Percentiles rank a stretch among this genome's conserved stretches.
Conservation (phyloP, 495 filamentous ascomycete genomes). For the Halenospora varia region DNA sequence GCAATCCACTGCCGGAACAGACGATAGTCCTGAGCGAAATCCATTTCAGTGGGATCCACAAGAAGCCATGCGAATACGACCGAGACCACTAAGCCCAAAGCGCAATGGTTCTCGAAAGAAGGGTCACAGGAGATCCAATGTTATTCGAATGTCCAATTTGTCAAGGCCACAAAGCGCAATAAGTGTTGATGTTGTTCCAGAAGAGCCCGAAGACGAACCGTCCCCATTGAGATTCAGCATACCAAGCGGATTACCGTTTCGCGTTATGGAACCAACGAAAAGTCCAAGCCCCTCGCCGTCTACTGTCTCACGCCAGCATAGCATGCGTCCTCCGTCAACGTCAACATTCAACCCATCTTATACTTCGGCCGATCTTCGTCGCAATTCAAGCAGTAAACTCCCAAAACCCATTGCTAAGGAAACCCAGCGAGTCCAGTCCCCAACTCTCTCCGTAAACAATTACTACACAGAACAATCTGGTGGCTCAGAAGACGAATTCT, state of each 20-base stretch:
- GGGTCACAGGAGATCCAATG: conserved; percentile 14
- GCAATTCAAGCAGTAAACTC: background rate
- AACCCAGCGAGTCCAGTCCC: no score
- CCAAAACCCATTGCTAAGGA: no score
- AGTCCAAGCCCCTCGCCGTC: background rate
- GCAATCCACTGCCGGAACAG: background rate
- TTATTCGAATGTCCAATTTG: conserved; percentile 11
- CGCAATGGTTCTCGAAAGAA: background rate
- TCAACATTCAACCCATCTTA: conserved; percentile 14
- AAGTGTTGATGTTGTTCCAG: conserved; percentile 3
- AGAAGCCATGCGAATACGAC: conserved; percentile 10
- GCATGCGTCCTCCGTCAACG: conserved; percentile 8
- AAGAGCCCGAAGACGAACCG: conserved; percentile 10
- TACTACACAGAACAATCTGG: no score
- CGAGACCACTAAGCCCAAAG: conserved; percentile 2
- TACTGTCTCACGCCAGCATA: background rate
- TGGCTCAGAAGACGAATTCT: no score
- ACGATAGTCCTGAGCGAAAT: background rate
- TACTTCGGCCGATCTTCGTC: background rate
- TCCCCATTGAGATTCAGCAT: background rate
- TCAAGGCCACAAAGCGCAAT: conserved; percentile 5
- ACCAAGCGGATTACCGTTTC: background rate
- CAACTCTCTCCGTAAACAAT: no score
- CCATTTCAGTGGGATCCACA: conserved; percentile 19
- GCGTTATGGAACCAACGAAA: background rate